Evolutionary conservation across 768 basidiomycete genomes (phyloP).

Genomic region (Holtermanniella nyarrowii): DNA sequence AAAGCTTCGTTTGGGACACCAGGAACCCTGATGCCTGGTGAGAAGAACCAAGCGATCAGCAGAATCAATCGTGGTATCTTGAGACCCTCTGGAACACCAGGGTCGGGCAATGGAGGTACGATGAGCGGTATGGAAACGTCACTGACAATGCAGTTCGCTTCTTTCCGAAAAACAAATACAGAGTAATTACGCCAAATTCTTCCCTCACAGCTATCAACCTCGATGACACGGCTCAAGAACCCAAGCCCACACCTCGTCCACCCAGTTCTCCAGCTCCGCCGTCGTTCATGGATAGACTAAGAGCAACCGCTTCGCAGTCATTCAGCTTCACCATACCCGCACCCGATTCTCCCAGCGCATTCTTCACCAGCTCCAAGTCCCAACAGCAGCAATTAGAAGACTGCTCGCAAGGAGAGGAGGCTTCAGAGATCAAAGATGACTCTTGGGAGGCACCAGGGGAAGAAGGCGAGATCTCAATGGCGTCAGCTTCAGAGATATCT

Average conservation of each 20-base stretch:
- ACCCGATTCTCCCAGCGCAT: not conserved
- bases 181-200: constrained; percentile 32
- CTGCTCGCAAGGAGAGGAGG: too few species aligned
- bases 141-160: constrained; percentile 22
- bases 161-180: constrained; percentile 34
- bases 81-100: constrained; percentile 28
- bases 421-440: constrained; percentile 10
- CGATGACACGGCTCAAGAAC: constrained; percentile 1
- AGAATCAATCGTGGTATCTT: constrained; percentile 17
- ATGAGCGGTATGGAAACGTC: not conserved
- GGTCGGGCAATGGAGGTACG: constrained; percentile 34
- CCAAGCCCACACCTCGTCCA: constrained; percentile 9
- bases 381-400: too few species aligned
- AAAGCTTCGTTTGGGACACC: not conserved
- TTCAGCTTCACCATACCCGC: constrained; percentile 18
- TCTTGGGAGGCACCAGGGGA: constrained; percentile 33
- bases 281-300: constrained; percentile 27
- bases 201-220: constrained; percentile 2
- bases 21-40: not conserved
- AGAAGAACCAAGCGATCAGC: not conserved
- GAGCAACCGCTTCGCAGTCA: constrained; percentile 14
- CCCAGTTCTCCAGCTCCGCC: constrained; percentile 15
- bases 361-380: not conserved
- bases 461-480: constrained; percentile 31
- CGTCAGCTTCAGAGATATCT: constrained; percentile 7